A percentile compares a stretch with the other conserved stretches of the same genome.
These are phyloP conservation scores for Penicillium coprophilum DNA, from an alignment of 495 filamentous ascomycete genomes.

Conservation along the genomic window DNA sequence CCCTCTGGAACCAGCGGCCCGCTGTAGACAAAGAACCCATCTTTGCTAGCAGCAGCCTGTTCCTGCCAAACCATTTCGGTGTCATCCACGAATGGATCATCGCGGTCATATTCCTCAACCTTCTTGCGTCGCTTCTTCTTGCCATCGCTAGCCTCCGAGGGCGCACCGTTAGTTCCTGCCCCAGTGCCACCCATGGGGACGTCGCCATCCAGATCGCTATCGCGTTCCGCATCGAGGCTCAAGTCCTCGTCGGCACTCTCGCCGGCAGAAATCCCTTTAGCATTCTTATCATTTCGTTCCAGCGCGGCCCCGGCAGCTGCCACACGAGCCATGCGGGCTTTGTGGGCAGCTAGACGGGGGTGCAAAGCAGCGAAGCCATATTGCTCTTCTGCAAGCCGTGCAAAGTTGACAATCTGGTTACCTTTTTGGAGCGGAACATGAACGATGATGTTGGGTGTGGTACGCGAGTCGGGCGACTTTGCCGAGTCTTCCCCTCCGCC, in stretches of 20 bases:
- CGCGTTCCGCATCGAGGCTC: conserved; percentile 44
- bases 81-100: conserved; percentile 97
- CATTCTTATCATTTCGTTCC: conserved; percentile 60
- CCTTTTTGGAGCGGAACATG: conserved; percentile 74
- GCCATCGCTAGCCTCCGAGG: conserved; percentile 50
- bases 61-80: conserved; percentile 95
- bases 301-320: conserved; percentile 80
- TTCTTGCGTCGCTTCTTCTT: conserved; percentile 75
- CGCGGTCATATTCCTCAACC: conserved; percentile 93
- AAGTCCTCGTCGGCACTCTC: conserved; percentile 63
- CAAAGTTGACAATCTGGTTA: conserved; percentile 93
- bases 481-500: conserved; percentile 48
- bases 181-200: conserved; percentile 66
- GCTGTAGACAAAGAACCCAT: conserved; percentile 88
- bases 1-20: conserved; percentile 83
- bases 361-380: conserved; percentile 95
- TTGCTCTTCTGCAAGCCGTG: conserved; percentile 84
- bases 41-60: conserved; percentile 87
- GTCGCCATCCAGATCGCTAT: conserved; percentile 68
- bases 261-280: conserved; percentile 56
- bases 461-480: conserved; percentile 44
- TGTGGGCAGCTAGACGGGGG: conserved; percentile 82
- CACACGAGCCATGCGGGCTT: conserved; percentile 75
- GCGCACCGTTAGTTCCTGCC: conserved; percentile 43
- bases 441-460: conserved; percentile 78